Base-by-base conservation (phyloP, 2,329 filamentous ascomycete species). In the Diaporthe capsici region DNA sequence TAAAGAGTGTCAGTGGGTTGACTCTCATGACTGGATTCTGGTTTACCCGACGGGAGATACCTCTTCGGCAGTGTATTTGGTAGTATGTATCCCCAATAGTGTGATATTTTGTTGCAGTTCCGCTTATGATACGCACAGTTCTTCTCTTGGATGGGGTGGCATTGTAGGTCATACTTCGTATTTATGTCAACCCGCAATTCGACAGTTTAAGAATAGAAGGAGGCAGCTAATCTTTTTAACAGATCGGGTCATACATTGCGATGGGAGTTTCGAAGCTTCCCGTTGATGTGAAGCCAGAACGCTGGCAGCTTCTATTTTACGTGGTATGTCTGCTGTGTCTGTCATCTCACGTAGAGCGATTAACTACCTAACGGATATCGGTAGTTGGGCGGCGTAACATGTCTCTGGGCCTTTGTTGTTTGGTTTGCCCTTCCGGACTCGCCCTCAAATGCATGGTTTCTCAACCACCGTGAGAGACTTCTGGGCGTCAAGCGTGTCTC, bases 1-100 rank as follows among this genome's bases (percentile, higher is more conserved):
- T 47, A 20, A 47, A 8, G 7, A 47, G 15, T 47, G 5, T 22
- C 44, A 47, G 44, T 42, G 81, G 81, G 6, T 72, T 83, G 34
- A 82, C 80, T 12, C 77, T 84, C 13, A 83, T 84, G 82, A 84
- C 82, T 13, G 82, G 81, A 3, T 84, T 84, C 72, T 84, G 82
- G 82, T 85, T 82, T 72, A 84, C 82, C 6, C 76, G 81, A 25
- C 76, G 79, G 15, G 83, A 84, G 74, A 84, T 83, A 8, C 82
- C 82, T 7, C 80, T 84, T 2, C 81, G 83, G 13, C 83, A 84
- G 73, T 83, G 82, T 60, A 82, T 84, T 51, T 84, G 83, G 83
- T 82, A 81, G 53, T 75, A 73, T 61, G 73, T 63, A 39, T 12
- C 49, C 5, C 10, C 49, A 25, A n/a, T n/a, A 25, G n/a, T n/a